Evolutionary conservation across 2,329 filamentous ascomycete species (phyloP).

Genomic region (Claviceps sp.): DNA sequence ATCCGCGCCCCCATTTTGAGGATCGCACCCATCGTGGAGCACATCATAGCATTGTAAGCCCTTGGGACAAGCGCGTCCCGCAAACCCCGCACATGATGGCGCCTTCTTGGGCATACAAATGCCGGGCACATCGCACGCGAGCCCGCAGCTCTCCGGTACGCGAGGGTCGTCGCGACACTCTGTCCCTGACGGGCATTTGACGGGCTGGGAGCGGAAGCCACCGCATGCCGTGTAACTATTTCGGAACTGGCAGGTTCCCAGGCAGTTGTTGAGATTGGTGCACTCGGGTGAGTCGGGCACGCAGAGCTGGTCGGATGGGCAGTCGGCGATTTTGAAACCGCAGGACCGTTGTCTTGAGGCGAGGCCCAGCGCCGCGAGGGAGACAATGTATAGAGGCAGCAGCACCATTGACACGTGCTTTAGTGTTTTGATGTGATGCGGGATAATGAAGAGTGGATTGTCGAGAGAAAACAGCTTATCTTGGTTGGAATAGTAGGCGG

Average conservation of each 20-base stretch:
- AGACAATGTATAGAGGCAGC: slow-evolving; percentile 12
- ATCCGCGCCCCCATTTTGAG: slow-evolving; percentile 15
- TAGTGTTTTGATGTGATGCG: not conserved
- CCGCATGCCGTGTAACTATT: slow-evolving; percentile 21
- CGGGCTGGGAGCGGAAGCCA: slow-evolving; percentile 14
- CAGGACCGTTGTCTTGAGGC: slow-evolving; percentile 9
- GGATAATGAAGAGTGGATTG: not conserved
- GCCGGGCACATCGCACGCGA: slow-evolving; percentile 22
- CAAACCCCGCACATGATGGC: slow-evolving; percentile 14
- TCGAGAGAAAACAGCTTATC: not conserved
- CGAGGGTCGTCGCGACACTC: slow-evolving; percentile 22
- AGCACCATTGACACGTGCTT: slow-evolving; percentile 5
- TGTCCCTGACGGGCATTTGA: slow-evolving; percentile 12
- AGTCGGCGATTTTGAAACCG: slow-evolving; percentile 17
- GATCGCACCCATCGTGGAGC: slow-evolving; percentile 15
- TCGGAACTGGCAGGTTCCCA: slow-evolving; percentile 16
- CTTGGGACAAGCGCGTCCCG: slow-evolving; percentile 13
- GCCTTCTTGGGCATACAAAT: slow-evolving; percentile 17
- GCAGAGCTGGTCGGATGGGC: slow-evolving; percentile 14
- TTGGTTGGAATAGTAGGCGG: not conserved
- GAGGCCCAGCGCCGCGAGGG: slow-evolving; percentile 10
- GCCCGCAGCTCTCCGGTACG: slow-evolving; percentile 15
- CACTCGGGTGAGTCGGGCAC: slow-evolving; percentile 12
- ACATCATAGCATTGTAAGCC: slow-evolving; percentile 18
- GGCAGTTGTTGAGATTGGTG: slow-evolving; percentile 15